Evolutionary conservation across 345 rosid species (phyloP).

Genomic region (Salix viminalis): DNA sequence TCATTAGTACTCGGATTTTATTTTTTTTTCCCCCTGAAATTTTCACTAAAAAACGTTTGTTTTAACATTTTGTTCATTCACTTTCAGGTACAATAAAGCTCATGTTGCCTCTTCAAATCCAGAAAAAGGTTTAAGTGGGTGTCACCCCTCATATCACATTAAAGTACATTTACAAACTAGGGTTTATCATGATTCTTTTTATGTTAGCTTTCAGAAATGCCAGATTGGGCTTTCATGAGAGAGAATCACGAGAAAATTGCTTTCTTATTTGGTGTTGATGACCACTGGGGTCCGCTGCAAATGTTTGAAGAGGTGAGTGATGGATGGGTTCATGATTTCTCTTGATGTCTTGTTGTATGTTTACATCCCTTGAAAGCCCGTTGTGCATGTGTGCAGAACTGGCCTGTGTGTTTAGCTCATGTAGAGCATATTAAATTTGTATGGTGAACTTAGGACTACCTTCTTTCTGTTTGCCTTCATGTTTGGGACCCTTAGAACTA

Average conservation of each 20-base stretch:
- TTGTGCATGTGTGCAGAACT: background rate
- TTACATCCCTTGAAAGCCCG: background rate
- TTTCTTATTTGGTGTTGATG: constrained; percentile 72
- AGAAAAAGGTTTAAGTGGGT: constrained; percentile 1
- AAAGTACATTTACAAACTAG: background rate
- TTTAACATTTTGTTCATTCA: background rate
- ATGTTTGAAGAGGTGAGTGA: constrained; percentile 68
- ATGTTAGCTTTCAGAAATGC: constrained; percentile 59
- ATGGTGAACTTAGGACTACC: too few species aligned
- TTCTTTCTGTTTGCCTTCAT: too few species aligned
- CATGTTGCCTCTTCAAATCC: background rate
- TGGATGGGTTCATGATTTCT: background rate
- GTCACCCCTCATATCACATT: background rate
- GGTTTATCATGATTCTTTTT: constrained; percentile 17
- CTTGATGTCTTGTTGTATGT: background rate
- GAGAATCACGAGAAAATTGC: constrained; percentile 50
- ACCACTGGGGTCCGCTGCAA: constrained; percentile 88
- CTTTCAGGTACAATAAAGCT: constrained; percentile 7
- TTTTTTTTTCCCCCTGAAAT: background rate
- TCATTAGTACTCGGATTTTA: background rate
- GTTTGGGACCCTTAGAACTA: too few species aligned
- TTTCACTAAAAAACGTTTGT: background rate
- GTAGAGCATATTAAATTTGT: background rate
- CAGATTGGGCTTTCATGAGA: constrained; percentile 78
- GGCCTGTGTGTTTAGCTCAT: background rate